A percentile compares a stretch with the other conserved stretches of the same genome.
Evolutionary conservation across 306 rosid species (phyloP).

Genomic region (Luffa acutangula): DNA sequence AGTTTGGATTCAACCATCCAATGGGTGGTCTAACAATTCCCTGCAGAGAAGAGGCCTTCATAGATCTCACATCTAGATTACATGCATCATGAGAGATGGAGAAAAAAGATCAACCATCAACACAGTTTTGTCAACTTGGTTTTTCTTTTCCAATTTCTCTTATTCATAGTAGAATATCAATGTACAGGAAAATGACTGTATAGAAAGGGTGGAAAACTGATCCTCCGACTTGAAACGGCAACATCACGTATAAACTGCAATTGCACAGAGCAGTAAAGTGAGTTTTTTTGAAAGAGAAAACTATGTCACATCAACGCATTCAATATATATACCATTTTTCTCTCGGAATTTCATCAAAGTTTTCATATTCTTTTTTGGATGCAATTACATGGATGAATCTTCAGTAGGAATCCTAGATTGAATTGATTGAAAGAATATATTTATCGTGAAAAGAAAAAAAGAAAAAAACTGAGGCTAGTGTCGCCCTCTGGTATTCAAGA

Average conservation of each 20-base stretch:
- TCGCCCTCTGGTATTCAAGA: not conserved
- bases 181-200: not conserved
- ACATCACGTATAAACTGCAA: not conserved
- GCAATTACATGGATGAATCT: not conserved
- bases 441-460: too few relatives aligned
- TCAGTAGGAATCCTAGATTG: not conserved
- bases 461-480: not conserved
- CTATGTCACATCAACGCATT: not conserved
- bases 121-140: not conserved
- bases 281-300: not conserved
- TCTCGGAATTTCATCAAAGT: not conserved
- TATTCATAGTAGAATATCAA: not conserved
- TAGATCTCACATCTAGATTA: slow-evolving; percentile 19
- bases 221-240: not conserved
- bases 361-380: not conserved
- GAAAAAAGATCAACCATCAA: not conserved
- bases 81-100: slow-evolving; percentile 2
- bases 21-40: slow-evolving; percentile 50
- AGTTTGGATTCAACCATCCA: slow-evolving; percentile 47
- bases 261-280: not conserved
- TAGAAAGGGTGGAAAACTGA: not conserved
- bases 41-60: slow-evolving; percentile 31
- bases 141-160: not conserved
- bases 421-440: not conserved
- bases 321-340: not conserved